Percentiles rank a stretch among this genome's conserved stretches.
Evolutionary conservation across 495 filamentous ascomycete species (phyloP).

Genomic region (Penicillium alfredii): DNA sequence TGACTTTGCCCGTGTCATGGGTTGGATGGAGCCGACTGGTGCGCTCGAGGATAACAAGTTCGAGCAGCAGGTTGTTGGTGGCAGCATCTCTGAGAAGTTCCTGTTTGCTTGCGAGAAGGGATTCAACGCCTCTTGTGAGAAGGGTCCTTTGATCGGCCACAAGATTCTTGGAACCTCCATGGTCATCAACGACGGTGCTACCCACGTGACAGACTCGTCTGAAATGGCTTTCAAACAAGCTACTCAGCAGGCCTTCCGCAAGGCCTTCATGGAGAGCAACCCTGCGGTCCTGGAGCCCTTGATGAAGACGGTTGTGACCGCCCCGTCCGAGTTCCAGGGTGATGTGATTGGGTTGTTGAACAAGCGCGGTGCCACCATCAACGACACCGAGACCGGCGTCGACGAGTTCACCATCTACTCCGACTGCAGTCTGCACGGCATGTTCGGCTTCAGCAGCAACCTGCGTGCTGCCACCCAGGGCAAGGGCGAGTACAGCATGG

Average conservation of each 20-base stretch:
- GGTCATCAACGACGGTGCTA: constrained; percentile 95
- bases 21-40: constrained; percentile 83
- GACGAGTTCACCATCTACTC: constrained; percentile 96
- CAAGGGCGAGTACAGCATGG: constrained; percentile 98
- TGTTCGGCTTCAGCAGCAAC: constrained; percentile 94
- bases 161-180: constrained; percentile 83
- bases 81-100: constrained; percentile 93
- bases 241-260: constrained; percentile 94
- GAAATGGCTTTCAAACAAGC: constrained; percentile 98
- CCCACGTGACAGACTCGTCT: constrained; percentile 95
- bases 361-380: constrained; percentile 92
- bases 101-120: constrained; percentile 94
- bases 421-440: constrained; percentile 87
- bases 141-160: constrained; percentile 91
- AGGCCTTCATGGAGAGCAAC: constrained; percentile 74
- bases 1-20: constrained; percentile 90
- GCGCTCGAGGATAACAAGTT: constrained; percentile 72
- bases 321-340: constrained; percentile 96
- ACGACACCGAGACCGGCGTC: constrained; percentile 87
- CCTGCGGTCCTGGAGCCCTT: constrained; percentile 87
- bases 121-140: constrained; percentile 76
- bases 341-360: constrained; percentile 91
- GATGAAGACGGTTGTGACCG: constrained; percentile 96
- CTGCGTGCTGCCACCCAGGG: constrained; percentile 92
- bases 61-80: constrained; percentile 80